phyloP scores from a whole-genome alignment of 2,329 filamentous ascomycete species.

The Hypocrella siamensis region DNA sequence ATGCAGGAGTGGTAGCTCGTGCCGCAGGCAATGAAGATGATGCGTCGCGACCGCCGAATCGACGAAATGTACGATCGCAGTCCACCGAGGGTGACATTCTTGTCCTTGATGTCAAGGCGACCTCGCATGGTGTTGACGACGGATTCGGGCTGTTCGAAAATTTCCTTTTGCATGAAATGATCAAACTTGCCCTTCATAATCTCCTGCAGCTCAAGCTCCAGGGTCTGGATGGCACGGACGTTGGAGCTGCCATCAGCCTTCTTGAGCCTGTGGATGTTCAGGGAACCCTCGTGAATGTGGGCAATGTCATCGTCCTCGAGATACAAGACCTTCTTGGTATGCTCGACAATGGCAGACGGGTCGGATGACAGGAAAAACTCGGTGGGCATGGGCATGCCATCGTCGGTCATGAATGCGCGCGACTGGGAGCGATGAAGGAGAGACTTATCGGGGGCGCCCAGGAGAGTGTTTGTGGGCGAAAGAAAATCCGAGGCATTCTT shows the following conservation, averaged over 20 bases:
- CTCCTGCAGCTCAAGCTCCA: slow-evolving; percentile 97
- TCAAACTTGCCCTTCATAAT: slow-evolving; percentile 99
- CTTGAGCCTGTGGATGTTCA: slow-evolving; percentile 96
- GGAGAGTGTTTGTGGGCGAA: slow-evolving; percentile 43
- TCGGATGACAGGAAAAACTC: slow-evolving; percentile 99
- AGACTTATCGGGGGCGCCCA: slow-evolving; percentile 91
- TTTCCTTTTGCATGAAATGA: slow-evolving; percentile 99
- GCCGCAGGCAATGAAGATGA: slow-evolving; percentile 98
- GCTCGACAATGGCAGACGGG: slow-evolving; percentile 94
- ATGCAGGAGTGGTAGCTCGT: slow-evolving; percentile 99
- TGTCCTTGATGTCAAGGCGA: slow-evolving; percentile 84
- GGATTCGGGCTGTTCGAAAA: slow-evolving; percentile 98
- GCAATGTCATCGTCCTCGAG: slow-evolving; percentile 99
- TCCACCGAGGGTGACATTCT: slow-evolving; percentile 88
- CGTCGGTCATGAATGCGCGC: slow-evolving; percentile 95
- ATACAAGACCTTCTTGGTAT: slow-evolving; percentile 99
- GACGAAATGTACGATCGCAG: slow-evolving; percentile 92
- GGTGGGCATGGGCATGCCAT: slow-evolving; percentile 92
- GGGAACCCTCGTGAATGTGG: slow-evolving; percentile 95
- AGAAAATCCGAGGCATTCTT: slow-evolving; percentile 60
- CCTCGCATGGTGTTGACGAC: slow-evolving; percentile 99
- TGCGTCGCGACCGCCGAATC: slow-evolving; percentile 88
- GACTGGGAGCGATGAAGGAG: slow-evolving; percentile 97
- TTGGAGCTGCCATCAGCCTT: slow-evolving; percentile 96
- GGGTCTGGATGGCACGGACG: slow-evolving; percentile 92